Evolutionary conservation across 768 basidiomycete genomes (phyloP), one percentile per base, ranked within the genome.

Genomic region (Glaciozyma antarctica): DNA sequence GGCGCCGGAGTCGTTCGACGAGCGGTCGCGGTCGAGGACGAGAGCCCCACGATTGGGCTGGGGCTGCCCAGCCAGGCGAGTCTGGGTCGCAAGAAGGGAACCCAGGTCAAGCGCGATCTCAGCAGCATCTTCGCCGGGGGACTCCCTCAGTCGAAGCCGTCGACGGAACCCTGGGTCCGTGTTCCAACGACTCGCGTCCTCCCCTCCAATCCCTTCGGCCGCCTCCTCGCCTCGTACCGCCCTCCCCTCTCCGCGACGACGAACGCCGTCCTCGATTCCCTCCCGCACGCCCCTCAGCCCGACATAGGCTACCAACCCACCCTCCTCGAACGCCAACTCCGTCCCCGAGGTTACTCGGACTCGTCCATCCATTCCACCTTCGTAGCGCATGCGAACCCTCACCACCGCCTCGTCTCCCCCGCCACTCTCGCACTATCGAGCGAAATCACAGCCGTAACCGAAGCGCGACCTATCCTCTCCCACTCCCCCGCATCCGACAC

Each of bases 121-220:
- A 87, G 89, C 82, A 86, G 84, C 43, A 95, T 99, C 68, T 98
- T 98, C 72, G 94, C 91, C 0, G 94, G 94, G 45, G 91, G 24
- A 47, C 38, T 9, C 61, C 61, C 38, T 44, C 64, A n/a, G 22
- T 86, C 86, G 32, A 78, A 78, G 43, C 53, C 77, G 3, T 64
- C 63, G 24, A 65, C 62, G 28, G 88, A 90, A 65, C 81, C 86
- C 19, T 91, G 90, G 89, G 79, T 90, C 44, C 81, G 89, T 6
- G 71, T 88, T 1, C 82, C 86, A 12, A 74, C 54, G 12, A n/a
- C 77, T 24, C 51, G 26, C 15, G 5, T n/a, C 22, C 15, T 48
- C 21, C 32, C 53, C 32, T 57, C 66, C 38, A 28, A 41, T 56
- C 44, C 69, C 52, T 64, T 67, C 66, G 22, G 60, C 54, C 44